A percentile compares a stretch with the other conserved stretches of the same genome.
phyloP scores from a whole-genome alignment of 768 basidiomycete species.

The Amanita molliuscula region DNA sequence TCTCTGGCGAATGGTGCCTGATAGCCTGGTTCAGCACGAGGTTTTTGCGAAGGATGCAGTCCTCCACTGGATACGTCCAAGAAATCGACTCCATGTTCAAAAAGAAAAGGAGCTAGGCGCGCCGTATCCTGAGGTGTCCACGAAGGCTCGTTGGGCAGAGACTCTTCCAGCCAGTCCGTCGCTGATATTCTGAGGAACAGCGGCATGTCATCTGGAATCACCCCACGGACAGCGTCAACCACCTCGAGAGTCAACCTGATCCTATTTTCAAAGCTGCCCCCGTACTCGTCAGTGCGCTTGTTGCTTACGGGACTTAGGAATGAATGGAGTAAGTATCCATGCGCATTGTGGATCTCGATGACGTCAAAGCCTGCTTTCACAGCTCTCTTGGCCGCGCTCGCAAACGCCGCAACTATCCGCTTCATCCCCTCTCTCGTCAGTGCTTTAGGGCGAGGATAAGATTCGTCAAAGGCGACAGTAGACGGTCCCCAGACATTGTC shows the following conservation, averaged over 20 bases:
- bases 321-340: slow-evolving; percentile 46
- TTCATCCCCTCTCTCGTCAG: slow-evolving; percentile 49
- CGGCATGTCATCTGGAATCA: slow-evolving; percentile 53
- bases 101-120: slow-evolving; percentile 45
- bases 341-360: slow-evolving; percentile 55
- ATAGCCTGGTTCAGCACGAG: slow-evolving; percentile 27
- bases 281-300: slow-evolving; percentile 58
- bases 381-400: slow-evolving; percentile 37
- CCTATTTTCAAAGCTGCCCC: slow-evolving; percentile 64
- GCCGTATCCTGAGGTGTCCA: slow-evolving; percentile 68
- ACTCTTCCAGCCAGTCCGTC: slow-evolving; percentile 62
- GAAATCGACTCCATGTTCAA: slow-evolving; percentile 60
- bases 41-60: slow-evolving; percentile 30
- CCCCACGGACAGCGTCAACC: slow-evolving; percentile 49
- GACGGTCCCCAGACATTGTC: slow-evolving; percentile 50
- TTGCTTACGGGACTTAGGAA: slow-evolving; percentile 56
- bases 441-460: slow-evolving; percentile 43
- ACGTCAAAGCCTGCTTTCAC: slow-evolving; percentile 51
- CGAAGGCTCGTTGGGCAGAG: slow-evolving; percentile 44
- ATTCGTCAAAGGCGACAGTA: slow-evolving; percentile 29
- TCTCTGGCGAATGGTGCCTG: slow-evolving; percentile 51
- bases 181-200: slow-evolving; percentile 68
- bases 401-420: slow-evolving; percentile 45
- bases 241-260: slow-evolving; percentile 52
- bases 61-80: slow-evolving; percentile 68